These are phyloP conservation scores for Umbelopsis sp. DNA, from an alignment of 192 early-diverging fungal species.

Conservation along the genomic window DNA sequence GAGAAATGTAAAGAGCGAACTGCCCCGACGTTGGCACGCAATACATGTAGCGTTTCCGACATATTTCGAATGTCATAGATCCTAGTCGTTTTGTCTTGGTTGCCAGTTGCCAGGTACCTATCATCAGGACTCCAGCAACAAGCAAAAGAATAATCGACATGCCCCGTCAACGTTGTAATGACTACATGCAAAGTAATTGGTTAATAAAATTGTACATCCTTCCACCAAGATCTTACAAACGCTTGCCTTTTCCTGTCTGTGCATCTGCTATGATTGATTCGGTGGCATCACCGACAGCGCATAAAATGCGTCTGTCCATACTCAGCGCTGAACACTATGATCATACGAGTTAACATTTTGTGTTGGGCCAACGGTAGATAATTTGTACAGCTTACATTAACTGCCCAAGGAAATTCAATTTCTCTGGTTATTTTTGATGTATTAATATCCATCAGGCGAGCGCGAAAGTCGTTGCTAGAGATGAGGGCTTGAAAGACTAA, in stretches of 20 bases:
- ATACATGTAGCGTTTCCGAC: conserved; percentile 51
- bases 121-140: conserved; percentile 66
- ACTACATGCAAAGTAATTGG: conserved; percentile 22
- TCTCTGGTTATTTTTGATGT: conserved; percentile 35
- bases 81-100: conserved; percentile 60
- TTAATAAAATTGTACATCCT: not conserved
- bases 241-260: conserved; percentile 50
- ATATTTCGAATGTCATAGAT: conserved; percentile 68
- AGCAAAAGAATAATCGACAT: conserved; percentile 71
- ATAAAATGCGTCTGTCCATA: conserved; percentile 58
- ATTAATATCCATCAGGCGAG: conserved; percentile 52
- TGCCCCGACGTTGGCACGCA: conserved; percentile 56
- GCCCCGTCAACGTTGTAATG: conserved; percentile 50
- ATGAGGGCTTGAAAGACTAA: conserved; percentile 47
- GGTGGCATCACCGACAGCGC: conserved; percentile 58
- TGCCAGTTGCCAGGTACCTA: conserved; percentile 63
- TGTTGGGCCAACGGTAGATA: not conserved
- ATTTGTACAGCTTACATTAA: conserved; percentile 53
- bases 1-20: conserved; percentile 63
- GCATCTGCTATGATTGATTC: conserved; percentile 51
- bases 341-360: not conserved
- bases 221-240: not conserved
- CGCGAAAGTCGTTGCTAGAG: conserved; percentile 59
- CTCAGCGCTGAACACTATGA: conserved; percentile 58
- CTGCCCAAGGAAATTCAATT: conserved; percentile 54